phyloP scores from a whole-genome alignment of 768 basidiomycete genomes.

The Holtermanniella nyarrowii region DNA sequence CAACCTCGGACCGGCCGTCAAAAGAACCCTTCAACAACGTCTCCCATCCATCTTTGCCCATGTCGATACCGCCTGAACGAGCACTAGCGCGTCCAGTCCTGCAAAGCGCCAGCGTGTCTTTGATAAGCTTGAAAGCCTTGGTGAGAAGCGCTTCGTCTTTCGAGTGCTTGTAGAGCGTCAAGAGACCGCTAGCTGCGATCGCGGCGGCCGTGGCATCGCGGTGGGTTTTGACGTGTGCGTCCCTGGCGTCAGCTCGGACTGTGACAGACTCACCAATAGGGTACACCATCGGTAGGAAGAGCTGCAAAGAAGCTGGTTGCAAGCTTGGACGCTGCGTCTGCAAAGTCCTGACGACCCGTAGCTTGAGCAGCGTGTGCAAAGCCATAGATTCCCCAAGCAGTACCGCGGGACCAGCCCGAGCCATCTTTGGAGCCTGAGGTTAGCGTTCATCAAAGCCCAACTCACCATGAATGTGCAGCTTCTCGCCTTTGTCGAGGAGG shows the following conservation, averaged over 20 bases:
- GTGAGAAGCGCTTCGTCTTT: slow-evolving; percentile 5
- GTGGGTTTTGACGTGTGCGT: slow-evolving; percentile 16
- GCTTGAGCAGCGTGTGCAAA: slow-evolving; percentile 27
- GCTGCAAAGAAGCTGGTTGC: slow-evolving; percentile 21
- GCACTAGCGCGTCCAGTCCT: slow-evolving; percentile 13
- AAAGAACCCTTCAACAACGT: slow-evolving; percentile 18
- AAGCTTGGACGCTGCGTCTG: slow-evolving; percentile 16
- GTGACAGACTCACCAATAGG: slow-evolving; percentile 20
- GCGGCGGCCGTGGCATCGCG: slow-evolving; percentile 29
- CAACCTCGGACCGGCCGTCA: slow-evolving; percentile 6
- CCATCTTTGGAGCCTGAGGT: slow-evolving; percentile 22
- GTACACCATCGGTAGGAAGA: slow-evolving; percentile 20
- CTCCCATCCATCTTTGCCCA: slow-evolving; percentile 31
- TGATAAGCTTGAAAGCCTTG: slow-evolving; percentile 16
- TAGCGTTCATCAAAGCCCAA: background rate
- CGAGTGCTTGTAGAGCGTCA: slow-evolving; percentile 22
- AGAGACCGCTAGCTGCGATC: slow-evolving; percentile 23
- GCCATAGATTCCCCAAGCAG: slow-evolving; percentile 34
- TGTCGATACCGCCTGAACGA: slow-evolving; percentile 18
- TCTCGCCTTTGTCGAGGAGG: background rate
- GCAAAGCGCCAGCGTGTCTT: slow-evolving; percentile 20
- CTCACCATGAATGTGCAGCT: background rate
- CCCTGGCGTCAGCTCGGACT: background rate
- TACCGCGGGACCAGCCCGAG: slow-evolving; percentile 27
- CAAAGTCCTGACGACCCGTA: slow-evolving; percentile 28